phyloP scores from a whole-genome alignment of 164 flowering plant genomes.

The Nymphaea thermarum region DNA sequence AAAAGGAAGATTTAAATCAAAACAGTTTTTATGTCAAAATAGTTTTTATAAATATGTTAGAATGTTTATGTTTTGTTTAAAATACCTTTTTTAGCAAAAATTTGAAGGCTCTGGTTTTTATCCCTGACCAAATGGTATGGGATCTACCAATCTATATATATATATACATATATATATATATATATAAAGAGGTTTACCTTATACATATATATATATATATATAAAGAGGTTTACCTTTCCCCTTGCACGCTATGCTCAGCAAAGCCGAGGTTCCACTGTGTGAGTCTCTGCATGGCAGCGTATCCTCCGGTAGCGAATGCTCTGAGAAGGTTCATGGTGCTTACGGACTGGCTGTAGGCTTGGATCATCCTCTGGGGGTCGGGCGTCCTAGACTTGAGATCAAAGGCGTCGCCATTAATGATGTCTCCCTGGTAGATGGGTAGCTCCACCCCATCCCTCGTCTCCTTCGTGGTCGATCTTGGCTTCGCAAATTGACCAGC shows the following conservation, averaged over 20 bases:
- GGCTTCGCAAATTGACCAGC: constrained; percentile 52
- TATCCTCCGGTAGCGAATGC: constrained; percentile 47
- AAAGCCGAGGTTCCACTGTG: constrained; percentile 40
- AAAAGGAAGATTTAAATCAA: too few species aligned
- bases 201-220: not conserved
- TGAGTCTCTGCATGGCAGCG: constrained; percentile 36
- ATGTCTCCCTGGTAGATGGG: constrained; percentile 44
- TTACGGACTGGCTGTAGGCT: constrained; percentile 36
- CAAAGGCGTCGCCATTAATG: constrained; percentile 30
- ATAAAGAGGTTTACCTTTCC: constrained; percentile 20
- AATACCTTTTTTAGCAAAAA: too few species aligned
- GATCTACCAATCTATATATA: not conserved
- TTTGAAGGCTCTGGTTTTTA: too few species aligned
- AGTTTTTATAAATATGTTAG: too few species aligned
- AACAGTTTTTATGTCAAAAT: too few species aligned
- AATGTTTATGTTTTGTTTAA: too few species aligned
- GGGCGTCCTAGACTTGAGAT: constrained; percentile 33
- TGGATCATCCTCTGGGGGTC: constrained; percentile 35
- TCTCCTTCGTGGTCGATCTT: constrained; percentile 33
- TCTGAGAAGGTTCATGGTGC: constrained; percentile 40
- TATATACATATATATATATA: not conserved
- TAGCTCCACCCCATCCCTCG: constrained; percentile 30
- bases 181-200: too few species aligned
- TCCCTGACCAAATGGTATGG: too few species aligned
- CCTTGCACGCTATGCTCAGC: constrained; percentile 32